Percentiles rank a stretch among this genome's conserved stretches.
Conservation (phyloP, 176 grass and related monocot genomes). For the Rhynchospora pubera region DNA sequence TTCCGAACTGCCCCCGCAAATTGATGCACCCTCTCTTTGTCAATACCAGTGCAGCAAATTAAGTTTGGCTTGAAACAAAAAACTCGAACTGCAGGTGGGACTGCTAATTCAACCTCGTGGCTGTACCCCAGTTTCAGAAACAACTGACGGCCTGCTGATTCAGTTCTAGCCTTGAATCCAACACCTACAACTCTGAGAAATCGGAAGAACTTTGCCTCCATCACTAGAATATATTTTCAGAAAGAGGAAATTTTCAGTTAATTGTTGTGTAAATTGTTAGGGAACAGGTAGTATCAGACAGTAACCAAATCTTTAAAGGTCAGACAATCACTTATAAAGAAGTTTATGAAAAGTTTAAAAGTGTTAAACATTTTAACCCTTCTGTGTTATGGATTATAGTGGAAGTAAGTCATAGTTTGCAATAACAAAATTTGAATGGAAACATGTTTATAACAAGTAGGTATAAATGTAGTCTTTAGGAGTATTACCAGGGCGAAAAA, state of each 20-base stretch:
- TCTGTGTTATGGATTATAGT: neutral
- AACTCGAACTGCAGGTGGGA: conserved; percentile 51
- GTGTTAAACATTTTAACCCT: neutral
- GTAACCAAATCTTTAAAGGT: neutral
- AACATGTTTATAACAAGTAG: neutral
- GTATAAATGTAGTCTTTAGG: neutral
- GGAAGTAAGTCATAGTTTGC: neutral
- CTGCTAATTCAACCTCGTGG: conserved; percentile 58
- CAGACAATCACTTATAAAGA: neutral
- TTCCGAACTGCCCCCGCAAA: conserved; percentile 49
- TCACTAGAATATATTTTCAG: neutral
- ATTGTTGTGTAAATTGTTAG: neutral
- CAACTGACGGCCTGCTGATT: conserved; percentile 46
- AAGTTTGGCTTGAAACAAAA: conserved; percentile 73
- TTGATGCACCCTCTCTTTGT: conserved; percentile 44
- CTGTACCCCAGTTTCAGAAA: conserved; percentile 71
- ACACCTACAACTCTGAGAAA: conserved; percentile 69
- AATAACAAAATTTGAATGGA: neutral
- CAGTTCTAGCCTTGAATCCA: conserved; percentile 58
- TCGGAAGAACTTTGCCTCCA: conserved; percentile 52
- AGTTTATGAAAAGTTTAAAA: neutral
- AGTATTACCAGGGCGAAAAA: neutral
- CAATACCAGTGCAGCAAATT: conserved; percentile 47
- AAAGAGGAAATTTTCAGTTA: neutral
- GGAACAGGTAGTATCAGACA: neutral